A percentile compares a stretch with the other conserved stretches of the same genome.
phyloP scores from a whole-genome alignment of 306 rosid species.

The Crataegus laevigata region DNA sequence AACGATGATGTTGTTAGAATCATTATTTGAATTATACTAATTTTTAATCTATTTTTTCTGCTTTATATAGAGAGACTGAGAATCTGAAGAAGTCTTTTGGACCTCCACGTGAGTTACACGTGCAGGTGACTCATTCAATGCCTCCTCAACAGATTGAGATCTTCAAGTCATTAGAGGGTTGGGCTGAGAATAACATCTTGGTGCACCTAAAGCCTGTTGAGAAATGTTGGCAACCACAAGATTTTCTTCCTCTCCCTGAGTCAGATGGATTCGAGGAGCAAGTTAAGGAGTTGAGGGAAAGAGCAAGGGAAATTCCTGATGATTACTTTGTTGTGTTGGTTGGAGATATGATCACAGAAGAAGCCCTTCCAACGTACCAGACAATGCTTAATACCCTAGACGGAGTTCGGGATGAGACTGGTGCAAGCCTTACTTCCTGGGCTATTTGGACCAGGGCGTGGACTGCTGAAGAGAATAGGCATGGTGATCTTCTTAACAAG shows the following conservation, averaged over 20 bases:
- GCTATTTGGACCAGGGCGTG: conserved; percentile 50
- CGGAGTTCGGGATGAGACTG: conserved; percentile 53
- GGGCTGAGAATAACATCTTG: conserved; percentile 48
- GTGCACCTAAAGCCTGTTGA: conserved; percentile 48
- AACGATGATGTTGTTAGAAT: background rate
- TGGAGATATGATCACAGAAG: conserved; percentile 56
- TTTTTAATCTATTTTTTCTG: background rate
- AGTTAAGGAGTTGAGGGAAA: conserved; percentile 48
- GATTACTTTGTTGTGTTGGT: conserved; percentile 49
- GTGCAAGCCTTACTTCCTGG: conserved; percentile 48
- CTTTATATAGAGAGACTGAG: conserved; percentile 23
- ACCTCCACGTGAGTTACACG: conserved; percentile 38
- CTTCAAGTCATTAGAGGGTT: conserved; percentile 38
- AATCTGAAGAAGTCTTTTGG: conserved; percentile 18
- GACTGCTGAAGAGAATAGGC: conserved; percentile 62
- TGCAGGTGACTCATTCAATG: conserved; percentile 51
- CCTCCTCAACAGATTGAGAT: conserved; percentile 49
- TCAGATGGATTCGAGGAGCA: conserved; percentile 50
- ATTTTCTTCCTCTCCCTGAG: conserved; percentile 45
- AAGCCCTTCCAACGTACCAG: conserved; percentile 58
- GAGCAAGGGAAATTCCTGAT: conserved; percentile 46
- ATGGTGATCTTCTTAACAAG: conserved; percentile 49
- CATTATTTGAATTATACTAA: background rate
- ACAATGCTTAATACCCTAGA: conserved; percentile 54
- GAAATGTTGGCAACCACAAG: conserved; percentile 59